These are phyloP conservation scores for Danielia oregonensis DNA, from an alignment of 805 yeast species.

Conservation along the genomic window DNA sequence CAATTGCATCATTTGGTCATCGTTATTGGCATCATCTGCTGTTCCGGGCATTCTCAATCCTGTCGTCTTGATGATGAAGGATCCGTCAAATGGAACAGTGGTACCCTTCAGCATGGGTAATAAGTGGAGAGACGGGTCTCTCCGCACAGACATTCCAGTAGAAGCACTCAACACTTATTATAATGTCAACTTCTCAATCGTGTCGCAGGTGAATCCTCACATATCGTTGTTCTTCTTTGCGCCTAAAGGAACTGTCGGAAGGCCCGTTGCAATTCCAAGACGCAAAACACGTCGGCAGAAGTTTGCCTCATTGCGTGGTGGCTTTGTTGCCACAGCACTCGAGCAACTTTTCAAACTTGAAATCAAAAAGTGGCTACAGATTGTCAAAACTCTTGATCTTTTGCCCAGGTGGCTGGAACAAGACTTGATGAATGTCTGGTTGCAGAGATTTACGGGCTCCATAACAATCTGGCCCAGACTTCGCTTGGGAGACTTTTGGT, in stretches of 20 bases:
- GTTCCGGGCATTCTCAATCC: conserved; percentile 83
- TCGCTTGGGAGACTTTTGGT: conserved; percentile 52
- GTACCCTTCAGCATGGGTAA: conserved; percentile 70
- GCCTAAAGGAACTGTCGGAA: conserved; percentile 76
- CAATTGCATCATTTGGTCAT: conserved; percentile 77
- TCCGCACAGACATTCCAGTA: conserved; percentile 75
- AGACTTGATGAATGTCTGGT: conserved; percentile 77
- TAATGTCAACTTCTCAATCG: conserved; percentile 71
- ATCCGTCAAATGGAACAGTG: conserved; percentile 33
- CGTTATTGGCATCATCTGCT: conserved; percentile 73
- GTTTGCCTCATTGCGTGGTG: conserved; percentile 59
- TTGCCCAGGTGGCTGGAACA: conserved; percentile 67
- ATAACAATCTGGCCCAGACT: conserved; percentile 76
- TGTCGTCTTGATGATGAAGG: conserved; percentile 71
- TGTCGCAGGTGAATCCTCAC: conserved; percentile 82
- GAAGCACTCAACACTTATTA: conserved; percentile 70
- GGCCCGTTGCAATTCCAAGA: conserved; percentile 60
- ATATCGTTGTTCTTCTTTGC: conserved; percentile 71
- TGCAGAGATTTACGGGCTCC: conserved; percentile 71
- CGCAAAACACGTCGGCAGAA: conserved; percentile 35
- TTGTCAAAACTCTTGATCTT: conserved; percentile 60
- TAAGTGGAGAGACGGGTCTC: conserved; percentile 76
- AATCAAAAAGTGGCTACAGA: conserved; percentile 70
- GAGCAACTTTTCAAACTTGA: conserved; percentile 72
- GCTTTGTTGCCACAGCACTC: conserved; percentile 66